A percentile compares a stretch with the other conserved stretches of the same genome.
These are phyloP conservation scores for Candida boleticola DNA, from an alignment of 805 yeast genomes.

Conservation along the genomic window DNA sequence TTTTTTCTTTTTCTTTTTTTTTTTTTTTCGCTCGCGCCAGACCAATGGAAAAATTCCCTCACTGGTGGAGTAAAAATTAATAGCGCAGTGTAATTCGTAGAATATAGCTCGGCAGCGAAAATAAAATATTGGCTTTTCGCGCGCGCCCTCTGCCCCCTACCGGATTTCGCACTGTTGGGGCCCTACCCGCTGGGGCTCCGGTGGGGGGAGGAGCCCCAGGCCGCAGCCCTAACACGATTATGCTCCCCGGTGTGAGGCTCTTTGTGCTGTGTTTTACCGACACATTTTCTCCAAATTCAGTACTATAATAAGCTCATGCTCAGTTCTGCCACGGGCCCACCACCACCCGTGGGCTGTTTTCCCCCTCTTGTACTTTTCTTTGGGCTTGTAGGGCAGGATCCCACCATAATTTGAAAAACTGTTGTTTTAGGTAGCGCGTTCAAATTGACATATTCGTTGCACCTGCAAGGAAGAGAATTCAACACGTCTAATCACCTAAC, in stretches of 20 bases:
- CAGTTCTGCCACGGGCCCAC: background rate
- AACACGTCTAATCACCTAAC: background rate
- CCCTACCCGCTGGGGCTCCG: background rate
- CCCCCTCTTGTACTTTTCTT: background rate
- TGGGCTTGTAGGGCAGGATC: too few relatives aligned
- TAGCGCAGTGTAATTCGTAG: conserved; percentile 6
- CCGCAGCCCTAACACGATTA: background rate
- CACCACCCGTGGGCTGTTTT: background rate
- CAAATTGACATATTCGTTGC: too few relatives aligned
- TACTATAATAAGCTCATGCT: too few relatives aligned
- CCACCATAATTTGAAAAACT: too few relatives aligned
- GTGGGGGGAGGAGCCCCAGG: background rate
- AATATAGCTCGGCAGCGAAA: too few relatives aligned
- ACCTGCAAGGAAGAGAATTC: background rate
- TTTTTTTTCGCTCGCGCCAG: background rate
- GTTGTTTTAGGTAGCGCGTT: too few relatives aligned
- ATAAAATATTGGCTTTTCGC: too few relatives aligned
- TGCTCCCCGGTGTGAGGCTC: background rate
- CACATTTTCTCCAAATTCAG: background rate
- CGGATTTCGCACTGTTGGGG: background rate
- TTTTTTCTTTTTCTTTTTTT: background rate
- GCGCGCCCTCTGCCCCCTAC: background rate
- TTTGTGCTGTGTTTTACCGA: background rate
- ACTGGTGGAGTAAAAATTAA: conserved; percentile 2
- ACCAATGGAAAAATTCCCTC: conserved; percentile 7